Percentiles rank a stretch among this genome's conserved stretches.
phyloP scores from a whole-genome alignment of 1,139 yeast species.

The Candida sp. region DNA sequence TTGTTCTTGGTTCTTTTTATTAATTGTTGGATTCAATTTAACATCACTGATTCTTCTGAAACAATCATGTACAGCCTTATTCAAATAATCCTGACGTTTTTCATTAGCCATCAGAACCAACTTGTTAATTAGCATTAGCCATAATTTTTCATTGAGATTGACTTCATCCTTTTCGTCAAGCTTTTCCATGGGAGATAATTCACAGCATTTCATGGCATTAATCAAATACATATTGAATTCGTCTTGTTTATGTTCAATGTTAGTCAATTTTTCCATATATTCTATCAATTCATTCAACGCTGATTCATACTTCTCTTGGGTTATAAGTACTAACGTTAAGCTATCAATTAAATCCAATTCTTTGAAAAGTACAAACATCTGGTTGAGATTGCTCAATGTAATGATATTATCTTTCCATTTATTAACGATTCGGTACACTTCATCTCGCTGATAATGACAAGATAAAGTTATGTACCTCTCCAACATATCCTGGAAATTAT shows the following conservation, averaged over 20 bases:
- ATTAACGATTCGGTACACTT: constrained; percentile 15
- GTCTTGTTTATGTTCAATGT: constrained; percentile 8
- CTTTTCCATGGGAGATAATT: constrained; percentile 14
- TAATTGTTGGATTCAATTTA: constrained; percentile 21
- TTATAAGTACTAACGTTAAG: constrained; percentile 23
- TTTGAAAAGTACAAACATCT: constrained; percentile 18
- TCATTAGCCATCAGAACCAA: constrained; percentile 19
- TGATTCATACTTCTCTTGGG: constrained; percentile 21
- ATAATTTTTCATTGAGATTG: constrained; percentile 29
- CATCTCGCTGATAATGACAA: constrained; percentile 16
- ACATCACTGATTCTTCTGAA: constrained; percentile 48
- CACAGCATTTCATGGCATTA: constrained; percentile 34
- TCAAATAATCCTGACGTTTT: constrained; percentile 22
- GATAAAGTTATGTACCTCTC: constrained; percentile 29
- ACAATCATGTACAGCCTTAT: constrained; percentile 47
- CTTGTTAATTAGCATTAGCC: constrained; percentile 33
- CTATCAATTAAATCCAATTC: constrained; percentile 26
- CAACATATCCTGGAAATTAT: constrained; percentile 13
- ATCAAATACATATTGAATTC: constrained; percentile 27
- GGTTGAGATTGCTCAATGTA: constrained; percentile 12
- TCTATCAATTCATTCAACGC: constrained; percentile 20
- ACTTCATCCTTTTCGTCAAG: constrained; percentile 13
- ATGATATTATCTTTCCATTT: constrained; percentile 10
- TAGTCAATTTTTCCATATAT: constrained; percentile 13
- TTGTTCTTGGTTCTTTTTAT: constrained; percentile 19